A percentile compares a stretch with the other conserved stretches of the same genome.
These are phyloP conservation scores for Lyophyllum decastes DNA, from an alignment of 768 basidiomycete genomes.

Conservation along the genomic window DNA sequence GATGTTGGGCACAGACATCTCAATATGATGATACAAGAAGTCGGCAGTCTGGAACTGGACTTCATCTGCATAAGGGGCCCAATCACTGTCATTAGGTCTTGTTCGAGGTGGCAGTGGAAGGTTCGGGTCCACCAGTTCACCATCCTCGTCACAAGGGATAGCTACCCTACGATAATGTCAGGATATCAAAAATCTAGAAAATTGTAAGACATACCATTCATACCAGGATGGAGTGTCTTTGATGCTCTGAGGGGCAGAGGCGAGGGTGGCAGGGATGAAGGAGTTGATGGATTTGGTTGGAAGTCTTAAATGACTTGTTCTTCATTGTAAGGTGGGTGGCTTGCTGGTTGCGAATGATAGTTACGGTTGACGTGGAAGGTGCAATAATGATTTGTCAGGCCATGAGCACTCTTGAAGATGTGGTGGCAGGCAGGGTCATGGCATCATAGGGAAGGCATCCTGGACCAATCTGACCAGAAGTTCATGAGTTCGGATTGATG, in stretches of 20 bases:
- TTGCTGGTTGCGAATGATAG: background rate
- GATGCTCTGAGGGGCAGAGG: background rate
- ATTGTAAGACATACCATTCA: background rate
- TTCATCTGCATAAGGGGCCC: conserved; percentile 16
- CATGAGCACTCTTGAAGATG: background rate
- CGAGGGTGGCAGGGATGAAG: background rate
- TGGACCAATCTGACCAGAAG: too few species aligned
- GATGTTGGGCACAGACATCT: conserved; percentile 18
- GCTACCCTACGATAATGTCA: background rate
- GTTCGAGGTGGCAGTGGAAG: conserved; percentile 6
- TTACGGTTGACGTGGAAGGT: background rate
- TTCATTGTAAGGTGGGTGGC: background rate
- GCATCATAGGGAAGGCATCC: background rate
- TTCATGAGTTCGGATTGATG: too few species aligned
- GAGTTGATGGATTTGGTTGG: background rate
- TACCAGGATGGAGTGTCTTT: background rate
- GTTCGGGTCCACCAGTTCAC: background rate
- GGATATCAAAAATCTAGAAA: too few species aligned
- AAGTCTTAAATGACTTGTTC: background rate
- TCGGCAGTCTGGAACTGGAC: conserved; percentile 22
- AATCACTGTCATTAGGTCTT: conserved; percentile 4
- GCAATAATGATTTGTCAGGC: background rate
- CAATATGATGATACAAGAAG: conserved; percentile 15
- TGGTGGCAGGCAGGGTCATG: background rate
- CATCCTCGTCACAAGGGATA: conserved; percentile 11